phyloP scores from a whole-genome alignment of 2,329 filamentous ascomycete species.

The Arthroderma sp. region DNA sequence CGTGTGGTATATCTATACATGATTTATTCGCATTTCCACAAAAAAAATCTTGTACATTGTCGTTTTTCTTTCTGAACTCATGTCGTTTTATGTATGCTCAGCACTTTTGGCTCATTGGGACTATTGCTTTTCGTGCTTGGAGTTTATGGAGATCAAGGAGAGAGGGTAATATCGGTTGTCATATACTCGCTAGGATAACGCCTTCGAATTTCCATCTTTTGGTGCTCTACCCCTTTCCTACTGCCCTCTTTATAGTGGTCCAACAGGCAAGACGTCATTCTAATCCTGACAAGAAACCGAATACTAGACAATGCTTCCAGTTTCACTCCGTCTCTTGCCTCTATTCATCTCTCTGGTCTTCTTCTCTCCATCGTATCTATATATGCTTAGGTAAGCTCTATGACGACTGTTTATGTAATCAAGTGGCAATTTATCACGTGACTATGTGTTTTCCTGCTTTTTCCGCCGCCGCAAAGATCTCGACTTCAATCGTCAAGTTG shows the following conservation, averaged over 20 bases:
- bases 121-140: neutral
- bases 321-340: neutral
- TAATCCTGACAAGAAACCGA: neutral
- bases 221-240: neutral
- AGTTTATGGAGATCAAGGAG: constrained; percentile 1
- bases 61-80: neutral
- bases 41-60: constrained; percentile 1
- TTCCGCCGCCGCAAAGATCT: neutral
- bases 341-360: neutral
- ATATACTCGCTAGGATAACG: neutral
- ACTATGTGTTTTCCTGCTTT: neutral
- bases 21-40: neutral
- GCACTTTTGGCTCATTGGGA: neutral
- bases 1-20: neutral
- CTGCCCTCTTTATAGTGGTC: neutral
- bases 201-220: neutral
- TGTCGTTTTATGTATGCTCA: neutral
- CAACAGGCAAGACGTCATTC: neutral
- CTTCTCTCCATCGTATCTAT: neutral
- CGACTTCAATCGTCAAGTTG: neutral
- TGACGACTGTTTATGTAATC: neutral
- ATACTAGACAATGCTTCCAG: neutral
- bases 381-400: too few species aligned
- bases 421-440: neutral
- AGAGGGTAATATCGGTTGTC: neutral